phyloP scores from a whole-genome alignment of 2,329 filamentous ascomycete genomes.

The Torrubiella hemipterigena region DNA sequence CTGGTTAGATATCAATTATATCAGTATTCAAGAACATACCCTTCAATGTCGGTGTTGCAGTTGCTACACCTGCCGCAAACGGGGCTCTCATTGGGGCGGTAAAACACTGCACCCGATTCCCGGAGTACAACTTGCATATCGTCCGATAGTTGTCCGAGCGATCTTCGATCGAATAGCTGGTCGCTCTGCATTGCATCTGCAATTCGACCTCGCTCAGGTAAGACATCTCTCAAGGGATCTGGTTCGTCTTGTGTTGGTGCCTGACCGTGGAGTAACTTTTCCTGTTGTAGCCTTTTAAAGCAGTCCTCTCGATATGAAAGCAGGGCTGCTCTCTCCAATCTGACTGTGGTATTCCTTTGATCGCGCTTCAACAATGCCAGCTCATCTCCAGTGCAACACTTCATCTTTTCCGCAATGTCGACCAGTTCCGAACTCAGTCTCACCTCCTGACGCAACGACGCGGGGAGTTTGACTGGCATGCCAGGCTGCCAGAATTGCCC shows the following conservation, averaged over 20 bases:
- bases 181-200: slow-evolving; percentile 2
- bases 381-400: not conserved
- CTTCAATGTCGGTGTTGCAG: not conserved
- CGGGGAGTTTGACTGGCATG: slow-evolving; percentile 2
- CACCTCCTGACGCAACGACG: not conserved
- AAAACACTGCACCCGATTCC: not conserved
- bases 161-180: not conserved
- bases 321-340: not conserved
- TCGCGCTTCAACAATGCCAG: not conserved
- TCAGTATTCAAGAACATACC: not conserved
- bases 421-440: not conserved
- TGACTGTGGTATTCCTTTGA: not conserved
- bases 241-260: not conserved
- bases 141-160: not conserved
- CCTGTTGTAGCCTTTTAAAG: slow-evolving; percentile 1
- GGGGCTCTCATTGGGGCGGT: not conserved
- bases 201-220: slow-evolving; percentile 1
- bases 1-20: not conserved
- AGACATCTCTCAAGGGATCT: slow-evolving; percentile 1
- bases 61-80: not conserved
- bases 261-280: slow-evolving; percentile 1
- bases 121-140: not conserved
- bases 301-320: not conserved
- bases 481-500: slow-evolving; percentile 1
- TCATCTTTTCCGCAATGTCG: not conserved